phyloP scores from a whole-genome alignment of 148 eudicot genomes.

The Cornus florida region DNA sequence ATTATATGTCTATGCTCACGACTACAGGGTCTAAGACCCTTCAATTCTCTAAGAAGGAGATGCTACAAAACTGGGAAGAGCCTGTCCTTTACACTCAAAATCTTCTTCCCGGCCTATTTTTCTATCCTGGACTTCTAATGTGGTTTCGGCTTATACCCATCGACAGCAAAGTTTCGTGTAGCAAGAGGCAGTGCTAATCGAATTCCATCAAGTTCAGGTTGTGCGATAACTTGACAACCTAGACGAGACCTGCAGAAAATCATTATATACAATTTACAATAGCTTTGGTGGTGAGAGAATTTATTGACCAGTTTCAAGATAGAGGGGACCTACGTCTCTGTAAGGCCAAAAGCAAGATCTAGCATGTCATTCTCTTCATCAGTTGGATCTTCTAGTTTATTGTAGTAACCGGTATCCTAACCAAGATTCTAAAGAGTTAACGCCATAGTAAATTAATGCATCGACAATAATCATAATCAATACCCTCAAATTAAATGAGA shows the following conservation, averaged over 20 bases:
- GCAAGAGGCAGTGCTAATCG: constrained; percentile 89
- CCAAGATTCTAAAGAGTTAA: constrained; percentile 20
- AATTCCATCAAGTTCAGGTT: constrained; percentile 84
- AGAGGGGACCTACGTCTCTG: constrained; percentile 68
- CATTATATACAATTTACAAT: background rate
- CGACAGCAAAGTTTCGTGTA: constrained; percentile 94
- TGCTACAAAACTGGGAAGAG: constrained; percentile 17
- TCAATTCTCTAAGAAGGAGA: background rate
- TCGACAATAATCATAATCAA: background rate
- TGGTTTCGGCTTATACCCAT: constrained; percentile 66
- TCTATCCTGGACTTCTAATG: constrained; percentile 22
- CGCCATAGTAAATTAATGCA: background rate
- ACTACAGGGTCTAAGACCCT: background rate
- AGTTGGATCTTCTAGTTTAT: constrained; percentile 78
- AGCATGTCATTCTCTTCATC: constrained; percentile 99
- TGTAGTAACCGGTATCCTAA: constrained; percentile 78
- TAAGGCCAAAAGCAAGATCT: constrained; percentile 96
- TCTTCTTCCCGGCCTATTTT: background rate
- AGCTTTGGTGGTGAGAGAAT: background rate
- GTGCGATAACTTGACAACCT: constrained; percentile 90
- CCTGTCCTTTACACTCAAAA: background rate
- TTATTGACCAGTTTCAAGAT: background rate
- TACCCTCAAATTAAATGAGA: background rate
- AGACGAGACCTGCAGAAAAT: constrained; percentile 68
- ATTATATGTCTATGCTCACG: background rate